phyloP scores from a whole-genome alignment of 345 rosid genomes.

The Gossypium australe region DNA sequence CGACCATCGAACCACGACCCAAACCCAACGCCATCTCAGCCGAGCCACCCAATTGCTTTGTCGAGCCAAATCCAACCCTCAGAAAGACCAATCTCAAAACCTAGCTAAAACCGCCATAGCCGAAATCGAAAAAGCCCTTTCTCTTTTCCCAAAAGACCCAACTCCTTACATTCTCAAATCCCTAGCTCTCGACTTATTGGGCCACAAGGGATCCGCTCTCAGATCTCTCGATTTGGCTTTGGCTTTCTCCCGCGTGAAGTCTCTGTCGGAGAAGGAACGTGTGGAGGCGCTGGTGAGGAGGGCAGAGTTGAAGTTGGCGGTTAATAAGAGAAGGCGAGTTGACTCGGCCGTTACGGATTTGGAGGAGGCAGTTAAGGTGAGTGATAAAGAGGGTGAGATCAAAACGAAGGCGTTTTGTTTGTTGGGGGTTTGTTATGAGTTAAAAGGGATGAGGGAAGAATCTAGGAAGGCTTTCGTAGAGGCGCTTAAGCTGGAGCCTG shows the following conservation, averaged over 20 bases:
- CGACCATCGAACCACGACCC: slow-evolving; percentile 37
- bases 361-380: slow-evolving; percentile 35
- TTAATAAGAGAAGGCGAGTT: slow-evolving; percentile 45
- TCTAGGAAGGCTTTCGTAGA: slow-evolving; percentile 27
- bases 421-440: slow-evolving; percentile 48
- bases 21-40: slow-evolving; percentile 39
- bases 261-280: slow-evolving; percentile 37
- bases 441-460: slow-evolving; percentile 28
- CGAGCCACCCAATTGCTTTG: slow-evolving; percentile 38
- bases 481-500: slow-evolving; percentile 27
- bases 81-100: slow-evolving; percentile 36
- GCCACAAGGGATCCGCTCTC: slow-evolving; percentile 50
- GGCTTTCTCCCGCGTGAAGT: slow-evolving; percentile 37
- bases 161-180: slow-evolving; percentile 52
- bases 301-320: slow-evolving; percentile 53
- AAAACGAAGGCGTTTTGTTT: slow-evolving; percentile 21
- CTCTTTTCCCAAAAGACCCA: slow-evolving; percentile 49
- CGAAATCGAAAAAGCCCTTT: slow-evolving; percentile 47
- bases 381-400: slow-evolving; percentile 21
- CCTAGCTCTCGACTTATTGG: slow-evolving; percentile 43
- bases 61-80: slow-evolving; percentile 36
- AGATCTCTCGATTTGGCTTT: slow-evolving; percentile 53
- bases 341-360: slow-evolving; percentile 58
- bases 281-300: slow-evolving; percentile 46
- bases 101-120: slow-evolving; percentile 49